Conservation (phyloP, 2,329 filamentous ascomycete species). For the Talaromyces islandicus region DNA sequence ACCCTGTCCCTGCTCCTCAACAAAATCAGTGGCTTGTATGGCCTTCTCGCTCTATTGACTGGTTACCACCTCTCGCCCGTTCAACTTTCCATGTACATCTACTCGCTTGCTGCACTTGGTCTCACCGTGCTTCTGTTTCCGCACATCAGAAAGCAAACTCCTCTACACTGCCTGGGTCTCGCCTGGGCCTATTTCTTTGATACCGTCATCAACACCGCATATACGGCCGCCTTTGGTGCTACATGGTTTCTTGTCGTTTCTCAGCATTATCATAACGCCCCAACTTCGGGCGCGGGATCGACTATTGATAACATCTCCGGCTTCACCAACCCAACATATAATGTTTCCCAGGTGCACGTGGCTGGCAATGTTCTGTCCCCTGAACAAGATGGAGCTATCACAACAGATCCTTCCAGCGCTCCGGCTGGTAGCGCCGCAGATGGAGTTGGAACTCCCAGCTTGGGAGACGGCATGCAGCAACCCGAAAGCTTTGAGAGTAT, state of each 20-base stretch:
- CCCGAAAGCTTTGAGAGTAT: conserved; percentile 69
- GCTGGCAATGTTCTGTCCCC: conserved; percentile 43
- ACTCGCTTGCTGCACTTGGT: conserved; percentile 67
- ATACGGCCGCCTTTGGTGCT: conserved; percentile 74
- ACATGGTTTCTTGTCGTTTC: conserved; percentile 79
- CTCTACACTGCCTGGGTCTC: conserved; percentile 72
- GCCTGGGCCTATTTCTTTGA: conserved; percentile 84
- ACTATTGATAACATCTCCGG: conserved; percentile 59
- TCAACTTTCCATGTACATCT: conserved; percentile 87
- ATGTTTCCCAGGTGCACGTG: conserved; percentile 53
- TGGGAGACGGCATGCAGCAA: conserved; percentile 61
- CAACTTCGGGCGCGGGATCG: conserved; percentile 44
- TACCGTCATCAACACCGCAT: conserved; percentile 71
- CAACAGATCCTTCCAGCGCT: conserved; percentile 27
- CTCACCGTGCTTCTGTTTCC: conserved; percentile 66
- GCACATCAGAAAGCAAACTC: conserved; percentile 71
- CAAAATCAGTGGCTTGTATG: conserved; percentile 86
- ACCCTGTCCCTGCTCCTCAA: conserved; percentile 79
- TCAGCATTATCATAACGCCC: conserved; percentile 45
- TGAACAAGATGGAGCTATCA: conserved; percentile 48
- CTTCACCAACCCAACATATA: conserved; percentile 59
- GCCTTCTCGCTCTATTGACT: conserved; percentile 79
- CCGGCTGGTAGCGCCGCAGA: conserved; percentile 27
- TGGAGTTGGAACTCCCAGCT: conserved; percentile 31
- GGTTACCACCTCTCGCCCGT: conserved; percentile 76